Evolutionary conservation across 2,329 filamentous ascomycete genomes (phyloP).

Genomic region (Beauveria bassiana): DNA sequence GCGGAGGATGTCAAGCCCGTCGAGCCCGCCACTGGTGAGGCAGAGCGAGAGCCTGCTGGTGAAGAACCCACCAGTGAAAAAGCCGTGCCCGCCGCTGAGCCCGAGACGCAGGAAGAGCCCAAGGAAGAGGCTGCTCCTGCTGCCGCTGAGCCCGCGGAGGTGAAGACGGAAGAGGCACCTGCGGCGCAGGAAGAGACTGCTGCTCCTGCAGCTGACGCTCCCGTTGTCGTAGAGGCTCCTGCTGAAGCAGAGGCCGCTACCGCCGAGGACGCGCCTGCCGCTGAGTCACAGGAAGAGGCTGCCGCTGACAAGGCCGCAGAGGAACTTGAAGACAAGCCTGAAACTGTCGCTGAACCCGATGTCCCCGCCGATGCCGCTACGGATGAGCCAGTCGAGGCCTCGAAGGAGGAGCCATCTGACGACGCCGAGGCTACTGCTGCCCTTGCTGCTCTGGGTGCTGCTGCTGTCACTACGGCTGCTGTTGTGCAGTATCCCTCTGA

Average conservation of each 20-base stretch:
- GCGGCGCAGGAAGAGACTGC: not conserved
- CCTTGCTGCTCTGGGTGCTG: not conserved
- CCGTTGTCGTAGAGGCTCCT: not conserved
- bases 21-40: not conserved
- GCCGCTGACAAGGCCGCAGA: not conserved
- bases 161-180: not conserved
- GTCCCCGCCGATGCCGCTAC: not conserved
- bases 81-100: not conserved
- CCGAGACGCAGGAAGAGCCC: not conserved
- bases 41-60: conserved; percentile 7
- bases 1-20: not conserved
- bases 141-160: not conserved
- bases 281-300: not conserved
- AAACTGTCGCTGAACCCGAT: not conserved
- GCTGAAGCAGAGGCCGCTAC: not conserved
- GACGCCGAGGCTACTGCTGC: not conserved
- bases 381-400: not conserved
- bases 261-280: not conserved
- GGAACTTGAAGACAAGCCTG: not conserved
- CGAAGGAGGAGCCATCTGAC: not conserved
- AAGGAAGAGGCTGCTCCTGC: not conserved
- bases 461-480: not conserved
- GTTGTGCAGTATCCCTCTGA: not conserved
- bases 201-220: not conserved
- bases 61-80: not conserved